Conservation (phyloP, 2,329 filamentous ascomycete genomes). For the Neodidymelliopsis sp. region DNA sequence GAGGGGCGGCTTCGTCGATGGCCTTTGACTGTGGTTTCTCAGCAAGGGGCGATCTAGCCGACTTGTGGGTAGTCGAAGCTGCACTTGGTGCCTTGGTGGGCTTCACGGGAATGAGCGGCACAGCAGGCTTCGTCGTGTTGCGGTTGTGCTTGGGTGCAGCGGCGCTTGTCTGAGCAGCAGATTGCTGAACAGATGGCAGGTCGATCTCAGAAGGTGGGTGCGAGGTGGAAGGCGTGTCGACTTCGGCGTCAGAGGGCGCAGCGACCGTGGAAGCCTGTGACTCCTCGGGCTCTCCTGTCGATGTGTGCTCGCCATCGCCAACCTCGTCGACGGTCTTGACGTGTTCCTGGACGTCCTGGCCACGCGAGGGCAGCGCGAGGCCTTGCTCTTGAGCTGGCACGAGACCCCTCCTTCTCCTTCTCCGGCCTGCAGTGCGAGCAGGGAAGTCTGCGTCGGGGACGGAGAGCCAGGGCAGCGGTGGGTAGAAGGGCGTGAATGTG, state of each 20-base stretch:
- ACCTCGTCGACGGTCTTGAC: constrained; percentile 20
- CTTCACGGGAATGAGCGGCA: constrained; percentile 62
- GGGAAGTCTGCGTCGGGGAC: constrained; percentile 63
- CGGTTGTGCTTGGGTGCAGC: constrained; percentile 48
- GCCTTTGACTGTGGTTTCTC: constrained; percentile 27
- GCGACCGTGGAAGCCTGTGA: constrained; percentile 56
- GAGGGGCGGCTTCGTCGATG: constrained; percentile 14
- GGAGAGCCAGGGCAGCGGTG: constrained; percentile 67
- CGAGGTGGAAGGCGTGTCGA: constrained; percentile 65
- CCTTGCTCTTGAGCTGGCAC: constrained; percentile 48
- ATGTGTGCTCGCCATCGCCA: constrained; percentile 46
- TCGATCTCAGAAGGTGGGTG: constrained; percentile 65
- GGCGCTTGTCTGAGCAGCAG: constrained; percentile 43
- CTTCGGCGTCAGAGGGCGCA: constrained; percentile 55
- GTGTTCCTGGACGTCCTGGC: constrained; percentile 36
- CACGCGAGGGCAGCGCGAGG: constrained; percentile 62
- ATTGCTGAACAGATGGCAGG: constrained; percentile 63
- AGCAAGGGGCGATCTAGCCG: constrained; percentile 36
- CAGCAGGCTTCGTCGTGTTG: constrained; percentile 54
- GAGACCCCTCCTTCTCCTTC: constrained; percentile 54
- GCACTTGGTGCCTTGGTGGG: constrained; percentile 50
- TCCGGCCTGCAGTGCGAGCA: constrained; percentile 54
- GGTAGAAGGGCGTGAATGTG: constrained; percentile 56
- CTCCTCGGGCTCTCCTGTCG: constrained; percentile 49
- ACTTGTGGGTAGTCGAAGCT: constrained; percentile 47